Evolutionary conservation across 108 stramenopile genomes (phyloP), one percentile per base, ranked within the genome.

Genomic region (Stephanodiscus triporus): DNA sequence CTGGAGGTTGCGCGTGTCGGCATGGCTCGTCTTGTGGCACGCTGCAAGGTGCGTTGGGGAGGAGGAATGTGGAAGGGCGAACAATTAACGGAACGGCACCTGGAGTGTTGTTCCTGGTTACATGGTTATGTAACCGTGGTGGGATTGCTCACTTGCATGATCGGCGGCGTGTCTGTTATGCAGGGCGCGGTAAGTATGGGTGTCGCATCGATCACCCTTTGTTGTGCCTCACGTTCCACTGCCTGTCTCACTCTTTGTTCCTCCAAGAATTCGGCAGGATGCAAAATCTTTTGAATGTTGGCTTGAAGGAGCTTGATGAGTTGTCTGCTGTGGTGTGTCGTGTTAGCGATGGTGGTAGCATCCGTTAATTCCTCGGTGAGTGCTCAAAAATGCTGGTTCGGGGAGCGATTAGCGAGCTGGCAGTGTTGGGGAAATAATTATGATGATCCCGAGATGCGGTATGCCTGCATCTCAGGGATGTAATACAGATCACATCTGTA

Each of bases 401-500:
- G 2, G 27, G 47, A 7, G 55, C 7, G 9, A 11, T 40, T 4
- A 40, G 40, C 3, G 40, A 40, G 7, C 36, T 36, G 36, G 36
- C 40, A 40, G 11, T 40, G 40, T 40, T 40, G 40, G 1, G 9
- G 40, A 11, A 40, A 7, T 8, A 40, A 36, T 4, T 22, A 59
- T 71, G 53, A 20, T 62, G n/a, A n/a, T n/a, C n/a, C n/a, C n/a
- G n/a, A n/a, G n/a, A n/a, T n/a, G n/a, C n/a, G n/a, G n/a, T n/a
- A 72, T 36, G 23, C 58, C 37, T n/a, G 0, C 6, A 71, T 72
- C 22, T 40, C 53, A n/a, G 64, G 65, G 11, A 73, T 50, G 40
- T 60, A 79, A 23, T 50, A 61, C 6, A 43, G 3, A 11, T 48
- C 71, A 55, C 70, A 72, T 42, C 70, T 30, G 59, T 71, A 78